A percentile compares a stretch with the other conserved stretches of the same genome.
Conservation (phyloP, 345 rosid species). For the Chamaenerion angustifolium region DNA sequence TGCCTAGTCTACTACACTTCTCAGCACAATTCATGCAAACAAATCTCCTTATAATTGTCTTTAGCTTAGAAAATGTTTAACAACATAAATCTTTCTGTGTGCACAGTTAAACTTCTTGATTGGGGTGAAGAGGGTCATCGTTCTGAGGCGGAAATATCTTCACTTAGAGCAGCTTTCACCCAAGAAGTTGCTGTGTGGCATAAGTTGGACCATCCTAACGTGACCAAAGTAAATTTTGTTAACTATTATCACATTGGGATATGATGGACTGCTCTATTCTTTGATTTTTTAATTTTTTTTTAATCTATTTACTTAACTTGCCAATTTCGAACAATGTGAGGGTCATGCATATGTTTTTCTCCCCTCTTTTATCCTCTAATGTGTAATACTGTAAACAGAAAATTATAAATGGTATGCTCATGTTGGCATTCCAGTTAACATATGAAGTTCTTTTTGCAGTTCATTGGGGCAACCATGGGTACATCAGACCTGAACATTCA, state of each 20-base stretch:
- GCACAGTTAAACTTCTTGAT: slow-evolving; percentile 82
- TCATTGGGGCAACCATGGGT: slow-evolving; percentile 88
- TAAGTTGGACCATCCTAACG: slow-evolving; percentile 93
- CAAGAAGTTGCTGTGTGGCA: slow-evolving; percentile 99
- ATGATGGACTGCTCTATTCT: neutral
- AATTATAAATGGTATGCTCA: too few species aligned
- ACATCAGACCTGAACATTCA: slow-evolving; percentile 69
- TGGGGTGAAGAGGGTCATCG: slow-evolving; percentile 98
- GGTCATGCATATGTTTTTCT: too few species aligned
- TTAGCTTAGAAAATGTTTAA: neutral
- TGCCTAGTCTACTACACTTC: neutral
- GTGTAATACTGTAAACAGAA: too few species aligned
- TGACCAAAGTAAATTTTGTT: slow-evolving; percentile 54
- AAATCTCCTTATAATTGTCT: neutral
- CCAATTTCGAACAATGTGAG: too few species aligned
- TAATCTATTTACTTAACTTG: neutral
- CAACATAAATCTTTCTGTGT: slow-evolving; percentile 4
- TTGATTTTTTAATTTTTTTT: too few species aligned
- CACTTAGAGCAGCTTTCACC: slow-evolving; percentile 74
- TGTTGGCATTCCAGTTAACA: neutral
- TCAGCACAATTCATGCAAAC: neutral
- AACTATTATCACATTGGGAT: neutral
- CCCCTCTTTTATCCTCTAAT: too few species aligned
- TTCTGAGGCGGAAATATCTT: slow-evolving; percentile 78
- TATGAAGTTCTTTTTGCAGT: slow-evolving; percentile 28